phyloP scores from a whole-genome alignment of 108 stramenopile species.

The Skeletonema tropicum region DNA sequence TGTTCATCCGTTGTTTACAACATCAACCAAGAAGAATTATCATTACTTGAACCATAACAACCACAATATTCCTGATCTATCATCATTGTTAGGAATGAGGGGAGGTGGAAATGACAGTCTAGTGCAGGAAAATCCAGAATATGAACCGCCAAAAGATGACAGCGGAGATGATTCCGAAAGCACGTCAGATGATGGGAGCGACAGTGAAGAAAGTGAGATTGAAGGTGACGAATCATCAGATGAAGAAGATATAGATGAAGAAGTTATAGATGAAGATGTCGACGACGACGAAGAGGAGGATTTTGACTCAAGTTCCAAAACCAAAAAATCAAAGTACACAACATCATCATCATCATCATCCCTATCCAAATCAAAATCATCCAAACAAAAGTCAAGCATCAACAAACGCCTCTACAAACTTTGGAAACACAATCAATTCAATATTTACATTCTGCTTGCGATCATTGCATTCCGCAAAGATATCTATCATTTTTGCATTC shows the following conservation, averaged over 20 bases:
- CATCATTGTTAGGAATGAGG: not conserved
- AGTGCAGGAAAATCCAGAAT: slow-evolving; percentile 58
- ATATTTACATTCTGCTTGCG: slow-evolving; percentile 46
- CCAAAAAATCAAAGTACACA: slow-evolving; percentile 1
- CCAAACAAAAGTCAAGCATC: slow-evolving; percentile 5
- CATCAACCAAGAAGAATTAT: not conserved
- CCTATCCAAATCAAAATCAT: slow-evolving; percentile 8
- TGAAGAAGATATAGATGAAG: slow-evolving; percentile 8
- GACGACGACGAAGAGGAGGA: slow-evolving; percentile 18
- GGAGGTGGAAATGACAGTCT: slow-evolving; percentile 6
- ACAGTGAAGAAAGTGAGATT: slow-evolving; percentile 21
- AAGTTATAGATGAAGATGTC: slow-evolving; percentile 9
- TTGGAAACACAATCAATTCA: slow-evolving; percentile 35
- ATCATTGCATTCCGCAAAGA: slow-evolving; percentile 74
- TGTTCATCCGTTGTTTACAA: not conserved
- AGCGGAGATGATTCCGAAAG: not conserved
- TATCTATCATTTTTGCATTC: slow-evolving; percentile 26
- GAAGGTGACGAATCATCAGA: slow-evolving; percentile 5
- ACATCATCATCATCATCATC: not conserved
- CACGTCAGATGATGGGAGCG: slow-evolving; percentile 25
- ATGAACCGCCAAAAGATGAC: slow-evolving; percentile 25
- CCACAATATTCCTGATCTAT: not conserved
- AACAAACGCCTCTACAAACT: slow-evolving; percentile 16
- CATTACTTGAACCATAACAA: not conserved
- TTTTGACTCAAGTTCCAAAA: not conserved